Percentiles rank a stretch among this genome's conserved stretches.
Conservation (phyloP, 75 land plant species). For the Adiantum capillusveneris region DNA sequence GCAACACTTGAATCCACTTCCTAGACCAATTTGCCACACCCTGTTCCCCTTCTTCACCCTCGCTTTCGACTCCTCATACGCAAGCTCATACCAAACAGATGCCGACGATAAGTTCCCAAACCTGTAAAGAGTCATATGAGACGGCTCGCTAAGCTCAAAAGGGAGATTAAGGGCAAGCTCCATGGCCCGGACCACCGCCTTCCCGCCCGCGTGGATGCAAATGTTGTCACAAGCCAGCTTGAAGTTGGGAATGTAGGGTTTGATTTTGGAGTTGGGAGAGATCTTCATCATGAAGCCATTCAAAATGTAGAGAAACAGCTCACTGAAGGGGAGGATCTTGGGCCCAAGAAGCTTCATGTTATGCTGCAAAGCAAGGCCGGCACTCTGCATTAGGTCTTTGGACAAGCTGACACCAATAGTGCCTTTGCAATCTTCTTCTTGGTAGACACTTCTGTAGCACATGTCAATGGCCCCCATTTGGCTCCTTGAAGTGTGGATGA, state of each 20-base stretch:
- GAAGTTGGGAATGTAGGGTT: constrained; percentile 29
- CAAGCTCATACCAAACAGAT: constrained; percentile 48
- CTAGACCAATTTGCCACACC: constrained; percentile 36
- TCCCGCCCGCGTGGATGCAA: constrained; percentile 44
- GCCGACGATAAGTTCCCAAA: constrained; percentile 51
- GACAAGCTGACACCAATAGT: constrained; percentile 33
- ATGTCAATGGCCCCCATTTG: constrained; percentile 44
- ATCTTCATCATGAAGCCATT: constrained; percentile 17
- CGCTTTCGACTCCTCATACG: constrained; percentile 52
- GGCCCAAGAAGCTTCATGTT: constrained; percentile 81
- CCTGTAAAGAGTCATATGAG: constrained; percentile 54
- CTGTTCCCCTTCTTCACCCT: constrained; percentile 38
- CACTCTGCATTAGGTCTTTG: too few relatives aligned
- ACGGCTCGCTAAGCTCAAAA: constrained; percentile 38
- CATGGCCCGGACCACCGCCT: constrained; percentile 33
- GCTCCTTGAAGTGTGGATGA: constrained; percentile 32
- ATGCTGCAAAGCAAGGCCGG: constrained; percentile 42
- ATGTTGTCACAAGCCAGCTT: constrained; percentile 34
- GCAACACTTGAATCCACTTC: too few relatives aligned
- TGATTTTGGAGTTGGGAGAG: background rate
- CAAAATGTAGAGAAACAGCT: constrained; percentile 28
- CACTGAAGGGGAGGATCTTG: constrained; percentile 44
- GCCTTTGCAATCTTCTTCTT: constrained; percentile 32
- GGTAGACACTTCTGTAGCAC: constrained; percentile 30
- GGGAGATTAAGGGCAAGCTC: constrained; percentile 33